A percentile compares a stretch with the other conserved stretches of the same genome.
phyloP scores from a whole-genome alignment of 257 asterid genomes.

The Plantago major region DNA sequence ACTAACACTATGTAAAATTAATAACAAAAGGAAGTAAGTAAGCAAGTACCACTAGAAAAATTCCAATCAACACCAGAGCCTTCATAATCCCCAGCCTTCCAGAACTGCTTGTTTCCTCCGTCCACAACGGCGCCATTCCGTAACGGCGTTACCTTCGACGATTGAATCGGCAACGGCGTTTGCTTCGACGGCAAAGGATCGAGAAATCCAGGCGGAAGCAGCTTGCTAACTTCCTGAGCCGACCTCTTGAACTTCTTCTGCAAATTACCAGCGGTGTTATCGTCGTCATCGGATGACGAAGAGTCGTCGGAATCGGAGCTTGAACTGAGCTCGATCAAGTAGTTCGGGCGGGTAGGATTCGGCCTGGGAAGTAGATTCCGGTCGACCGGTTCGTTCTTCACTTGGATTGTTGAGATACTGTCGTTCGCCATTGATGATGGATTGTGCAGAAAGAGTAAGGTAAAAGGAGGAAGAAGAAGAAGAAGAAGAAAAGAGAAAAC shows the following conservation, averaged over 20 bases:
- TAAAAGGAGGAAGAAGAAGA: too few species aligned
- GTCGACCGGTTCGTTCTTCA: constrained; percentile 29
- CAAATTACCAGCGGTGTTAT: constrained; percentile 17
- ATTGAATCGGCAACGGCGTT: constrained; percentile 14
- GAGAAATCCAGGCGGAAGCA: constrained; percentile 73
- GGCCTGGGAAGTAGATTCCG: neutral
- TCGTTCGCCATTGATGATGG: constrained; percentile 26
- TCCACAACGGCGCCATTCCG: constrained; percentile 14
- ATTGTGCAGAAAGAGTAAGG: too few species aligned
- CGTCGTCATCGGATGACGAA: constrained; percentile 19
- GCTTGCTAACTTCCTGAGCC: constrained; percentile 23
- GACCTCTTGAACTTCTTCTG: constrained; percentile 48
- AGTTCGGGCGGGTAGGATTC: neutral
- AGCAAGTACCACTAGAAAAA: constrained; percentile 35
- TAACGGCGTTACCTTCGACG: constrained; percentile 17
- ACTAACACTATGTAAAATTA: neutral
- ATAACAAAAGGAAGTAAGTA: neutral
- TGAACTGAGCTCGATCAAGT: constrained; percentile 26
- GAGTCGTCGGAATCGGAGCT: constrained; percentile 27
- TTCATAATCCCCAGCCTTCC: constrained; percentile 97
- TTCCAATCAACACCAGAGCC: constrained; percentile 41
- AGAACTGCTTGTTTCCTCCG: constrained; percentile 53
- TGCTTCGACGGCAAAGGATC: constrained; percentile 47
- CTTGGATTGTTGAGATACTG: constrained; percentile 15
- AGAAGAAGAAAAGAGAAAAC: too few species aligned